Evolutionary conservation across 2,329 filamentous ascomycete genomes (phyloP).

Genomic region (Dactylonectria estremocensis): DNA sequence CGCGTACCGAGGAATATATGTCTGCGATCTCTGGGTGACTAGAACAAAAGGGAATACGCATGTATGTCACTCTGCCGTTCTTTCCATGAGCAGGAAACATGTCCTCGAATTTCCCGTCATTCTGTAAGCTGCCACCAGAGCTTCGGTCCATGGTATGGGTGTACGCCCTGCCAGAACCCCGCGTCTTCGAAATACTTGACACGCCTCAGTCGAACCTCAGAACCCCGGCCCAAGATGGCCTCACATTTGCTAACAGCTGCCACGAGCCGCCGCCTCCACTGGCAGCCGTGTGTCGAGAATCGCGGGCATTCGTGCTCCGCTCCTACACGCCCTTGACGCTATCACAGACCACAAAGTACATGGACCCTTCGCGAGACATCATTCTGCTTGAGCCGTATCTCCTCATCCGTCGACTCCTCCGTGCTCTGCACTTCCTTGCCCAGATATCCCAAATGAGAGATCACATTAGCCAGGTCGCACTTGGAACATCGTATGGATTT

Average conservation of each 20-base stretch:
- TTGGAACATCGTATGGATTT: slow-evolving; percentile 43
- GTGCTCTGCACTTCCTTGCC: slow-evolving; percentile 35
- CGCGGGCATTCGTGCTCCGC: slow-evolving; percentile 33
- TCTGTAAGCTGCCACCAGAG: slow-evolving; percentile 37
- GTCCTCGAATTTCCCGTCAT: slow-evolving; percentile 32
- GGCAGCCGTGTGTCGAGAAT: slow-evolving; percentile 34
- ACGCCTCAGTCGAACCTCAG: slow-evolving; percentile 37
- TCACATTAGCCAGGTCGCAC: slow-evolving; percentile 37
- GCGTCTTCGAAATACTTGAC: slow-evolving; percentile 42
- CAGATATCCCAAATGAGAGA: slow-evolving; percentile 37
- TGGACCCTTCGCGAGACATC: slow-evolving; percentile 37
- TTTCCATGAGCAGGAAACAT: slow-evolving; percentile 8
- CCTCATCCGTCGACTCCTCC: slow-evolving; percentile 36
- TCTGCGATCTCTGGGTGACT: slow-evolving; percentile 17
- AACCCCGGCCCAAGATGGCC: slow-evolving; percentile 35
- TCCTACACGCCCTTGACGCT: slow-evolving; percentile 32
- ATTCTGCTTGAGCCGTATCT: slow-evolving; percentile 39
- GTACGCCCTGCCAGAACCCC: slow-evolving; percentile 37
- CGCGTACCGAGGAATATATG: slow-evolving; percentile 19
- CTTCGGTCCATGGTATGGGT: slow-evolving; percentile 40
- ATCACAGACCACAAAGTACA: slow-evolving; percentile 36
- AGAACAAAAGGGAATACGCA: slow-evolving; percentile 1
- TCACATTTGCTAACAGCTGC: slow-evolving; percentile 40
- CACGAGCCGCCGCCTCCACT: slow-evolving; percentile 34
- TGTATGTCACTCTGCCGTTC: slow-evolving; percentile 11